Evolutionary conservation across 2,329 filamentous ascomycete genomes (phyloP), one percentile per base, ranked within the genome.

Genomic region (Penicillium sp.): DNA sequence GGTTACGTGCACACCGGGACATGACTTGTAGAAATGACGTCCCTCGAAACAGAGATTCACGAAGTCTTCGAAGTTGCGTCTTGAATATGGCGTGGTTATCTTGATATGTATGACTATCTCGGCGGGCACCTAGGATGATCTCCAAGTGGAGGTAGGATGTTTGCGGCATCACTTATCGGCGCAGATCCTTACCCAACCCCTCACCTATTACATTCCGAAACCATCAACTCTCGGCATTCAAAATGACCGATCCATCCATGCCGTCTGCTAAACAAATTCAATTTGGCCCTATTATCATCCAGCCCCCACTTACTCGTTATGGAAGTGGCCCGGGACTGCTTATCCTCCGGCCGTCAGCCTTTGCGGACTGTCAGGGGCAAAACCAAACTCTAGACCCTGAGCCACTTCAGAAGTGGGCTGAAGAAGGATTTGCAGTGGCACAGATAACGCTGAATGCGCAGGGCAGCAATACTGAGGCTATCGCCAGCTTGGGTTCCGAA

Each of bases 391-490:
- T 78, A 1, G 79, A 81, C 51, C 86, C 86, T 0, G 77, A 81
- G 8, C 82, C 84, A 0, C 64, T 83, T 14, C 67, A 82, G 57
- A 90, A 89, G 70, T 89, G 87, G 87, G 86, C 86, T 0, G 87
- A 90, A 66, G 87, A 90, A 67, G 85, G 87, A 0, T 89, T 83
- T 60, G 76, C 82, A 0, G 85, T 89, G 3, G 83, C 76, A 0
- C 80, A 87, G 67, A 67, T 89, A 2, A 67, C 60, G 0, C 26
- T 71, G 2, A 56, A 65, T 43, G 6, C 25, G 1, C 40, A 48
- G 2, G 31, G 33, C 9, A 58, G 51, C 15, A 47, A 18, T 11
- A 11, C 45, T 20, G 20, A 48, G 6, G 22, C 29, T 3, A 23
- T 48, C 6, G 9, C 12, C 15, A 35, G 26, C 12, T 31, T 48